Evolutionary conservation across 1,284 basidiomycete species (phyloP).

Genomic region (Malassezia sp.): DNA sequence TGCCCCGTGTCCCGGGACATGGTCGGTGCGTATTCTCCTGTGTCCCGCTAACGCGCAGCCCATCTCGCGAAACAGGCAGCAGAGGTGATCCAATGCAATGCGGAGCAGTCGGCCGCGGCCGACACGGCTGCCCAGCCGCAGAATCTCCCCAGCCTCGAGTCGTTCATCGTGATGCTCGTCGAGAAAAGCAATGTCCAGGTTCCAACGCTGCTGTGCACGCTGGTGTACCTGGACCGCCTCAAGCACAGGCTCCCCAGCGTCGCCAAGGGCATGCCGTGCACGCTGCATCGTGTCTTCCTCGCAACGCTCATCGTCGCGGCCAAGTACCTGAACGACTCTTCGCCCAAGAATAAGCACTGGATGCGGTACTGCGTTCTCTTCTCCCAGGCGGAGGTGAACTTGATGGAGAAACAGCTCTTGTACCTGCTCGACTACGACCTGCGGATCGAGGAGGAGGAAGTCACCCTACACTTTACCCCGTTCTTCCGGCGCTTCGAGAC

Average conservation of each 20-base stretch:
- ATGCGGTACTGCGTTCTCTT: constrained; percentile 59
- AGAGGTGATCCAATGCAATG: constrained; percentile 42
- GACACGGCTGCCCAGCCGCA: background rate
- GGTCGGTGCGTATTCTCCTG: constrained; percentile 36
- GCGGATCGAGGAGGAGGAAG: constrained; percentile 44
- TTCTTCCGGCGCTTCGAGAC: constrained; percentile 44
- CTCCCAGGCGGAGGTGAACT: constrained; percentile 61
- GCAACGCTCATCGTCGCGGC: constrained; percentile 88
- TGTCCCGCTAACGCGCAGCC: too few relatives aligned
- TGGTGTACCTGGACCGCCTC: constrained; percentile 84
- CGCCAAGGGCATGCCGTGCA: constrained; percentile 80
- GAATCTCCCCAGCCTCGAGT: constrained; percentile 62
- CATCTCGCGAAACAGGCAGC: constrained; percentile 44
- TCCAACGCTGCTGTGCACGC: constrained; percentile 76
- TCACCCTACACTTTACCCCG: constrained; percentile 41
- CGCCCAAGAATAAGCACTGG: constrained; percentile 70
- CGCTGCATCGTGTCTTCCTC: constrained; percentile 86
- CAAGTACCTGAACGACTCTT: constrained; percentile 92
- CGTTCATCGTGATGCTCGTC: constrained; percentile 77
- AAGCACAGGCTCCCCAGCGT: constrained; percentile 67
- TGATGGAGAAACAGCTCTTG: constrained; percentile 77
- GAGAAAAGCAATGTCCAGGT: constrained; percentile 80
- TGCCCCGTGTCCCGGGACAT: constrained; percentile 43
- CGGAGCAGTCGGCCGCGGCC: background rate
- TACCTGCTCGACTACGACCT: constrained; percentile 47